These are phyloP conservation scores for Closterium sp. DNA, from an alignment of 139 green algal species.

Conservation along the genomic window DNA sequence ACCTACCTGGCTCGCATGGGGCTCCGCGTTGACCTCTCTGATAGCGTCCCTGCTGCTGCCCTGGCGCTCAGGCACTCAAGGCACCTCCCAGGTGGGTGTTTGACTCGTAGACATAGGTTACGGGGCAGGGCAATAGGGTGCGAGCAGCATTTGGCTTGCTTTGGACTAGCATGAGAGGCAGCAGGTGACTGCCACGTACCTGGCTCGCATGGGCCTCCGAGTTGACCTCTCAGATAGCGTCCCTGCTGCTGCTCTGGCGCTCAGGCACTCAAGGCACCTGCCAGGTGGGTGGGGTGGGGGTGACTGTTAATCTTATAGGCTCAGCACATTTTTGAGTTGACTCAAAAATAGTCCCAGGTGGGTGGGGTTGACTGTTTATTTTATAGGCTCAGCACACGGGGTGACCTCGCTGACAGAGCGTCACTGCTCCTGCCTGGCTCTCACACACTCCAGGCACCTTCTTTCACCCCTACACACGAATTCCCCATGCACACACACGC, in stretches of 20 bases:
- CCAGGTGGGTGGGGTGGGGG: neutral
- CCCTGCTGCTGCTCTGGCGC: conserved; percentile 4
- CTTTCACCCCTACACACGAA: too few relatives aligned
- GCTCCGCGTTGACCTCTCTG: conserved; percentile 24
- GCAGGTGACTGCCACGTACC: neutral
- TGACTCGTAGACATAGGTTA: neutral
- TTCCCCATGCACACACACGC: too few relatives aligned
- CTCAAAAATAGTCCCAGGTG: neutral
- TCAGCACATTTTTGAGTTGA: neutral
- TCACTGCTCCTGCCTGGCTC: too few relatives aligned
- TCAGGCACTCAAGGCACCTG: neutral
- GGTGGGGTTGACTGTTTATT: too few relatives aligned
- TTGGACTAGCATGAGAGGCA: neutral
- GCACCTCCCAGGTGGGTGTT: neutral
- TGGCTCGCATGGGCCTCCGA: neutral
- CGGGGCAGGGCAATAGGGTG: neutral
- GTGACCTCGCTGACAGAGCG: too few relatives aligned
- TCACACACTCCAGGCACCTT: neutral
- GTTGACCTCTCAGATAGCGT: conserved; percentile 22
- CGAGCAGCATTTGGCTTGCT: neutral
- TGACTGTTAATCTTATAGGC: too few relatives aligned
- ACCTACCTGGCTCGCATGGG: conserved; percentile 16
- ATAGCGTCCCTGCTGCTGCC: conserved; percentile 20
- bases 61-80: conserved; percentile 9
- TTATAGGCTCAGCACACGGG: too few relatives aligned